Evolutionary conservation across 345 rosid genomes (phyloP).

Genomic region (Pugionium dolabratum): DNA sequence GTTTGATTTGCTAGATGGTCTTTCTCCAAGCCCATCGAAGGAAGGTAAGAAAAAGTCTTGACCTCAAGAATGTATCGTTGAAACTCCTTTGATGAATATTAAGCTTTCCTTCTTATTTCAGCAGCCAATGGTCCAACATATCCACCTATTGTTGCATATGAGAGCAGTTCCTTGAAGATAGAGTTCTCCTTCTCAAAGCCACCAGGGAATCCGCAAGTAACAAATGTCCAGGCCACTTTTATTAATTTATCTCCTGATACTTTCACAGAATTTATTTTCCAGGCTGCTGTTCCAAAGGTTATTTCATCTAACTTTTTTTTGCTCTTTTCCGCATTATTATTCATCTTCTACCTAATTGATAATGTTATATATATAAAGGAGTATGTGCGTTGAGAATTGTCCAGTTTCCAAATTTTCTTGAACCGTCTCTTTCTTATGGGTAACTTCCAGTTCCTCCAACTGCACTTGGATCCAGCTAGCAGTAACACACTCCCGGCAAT

Average conservation of each 20-base stretch:
- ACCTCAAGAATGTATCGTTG: background rate
- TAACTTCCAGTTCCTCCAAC: constrained; percentile 83
- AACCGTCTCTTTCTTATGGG: constrained; percentile 20
- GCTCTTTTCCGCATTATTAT: background rate
- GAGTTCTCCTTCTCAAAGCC: constrained; percentile 77
- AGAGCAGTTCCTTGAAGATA: constrained; percentile 79
- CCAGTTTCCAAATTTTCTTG: background rate
- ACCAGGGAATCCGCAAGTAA: constrained; percentile 69
- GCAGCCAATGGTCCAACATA: constrained; percentile 75
- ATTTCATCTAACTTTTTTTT: constrained; percentile 20
- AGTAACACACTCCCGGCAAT: constrained; percentile 66
- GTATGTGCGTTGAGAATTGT: background rate
- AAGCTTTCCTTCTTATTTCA: constrained; percentile 36
- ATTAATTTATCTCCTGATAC: constrained; percentile 64
- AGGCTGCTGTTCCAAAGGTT: constrained; percentile 99
- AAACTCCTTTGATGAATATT: constrained; percentile 21
- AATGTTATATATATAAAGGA: background rate
- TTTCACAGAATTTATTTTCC: constrained; percentile 80
- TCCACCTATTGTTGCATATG: constrained; percentile 76
- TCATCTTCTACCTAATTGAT: background rate
- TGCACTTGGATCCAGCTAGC: constrained; percentile 92
- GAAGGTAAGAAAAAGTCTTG: constrained; percentile 51
- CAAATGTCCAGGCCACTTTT: constrained; percentile 72
- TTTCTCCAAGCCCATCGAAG: constrained; percentile 58
- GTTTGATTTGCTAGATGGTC: constrained; percentile 88